These are phyloP conservation scores for Exophiala xenobiotica DNA, from an alignment of 2,329 filamentous ascomycete genomes.

Conservation along the genomic window DNA sequence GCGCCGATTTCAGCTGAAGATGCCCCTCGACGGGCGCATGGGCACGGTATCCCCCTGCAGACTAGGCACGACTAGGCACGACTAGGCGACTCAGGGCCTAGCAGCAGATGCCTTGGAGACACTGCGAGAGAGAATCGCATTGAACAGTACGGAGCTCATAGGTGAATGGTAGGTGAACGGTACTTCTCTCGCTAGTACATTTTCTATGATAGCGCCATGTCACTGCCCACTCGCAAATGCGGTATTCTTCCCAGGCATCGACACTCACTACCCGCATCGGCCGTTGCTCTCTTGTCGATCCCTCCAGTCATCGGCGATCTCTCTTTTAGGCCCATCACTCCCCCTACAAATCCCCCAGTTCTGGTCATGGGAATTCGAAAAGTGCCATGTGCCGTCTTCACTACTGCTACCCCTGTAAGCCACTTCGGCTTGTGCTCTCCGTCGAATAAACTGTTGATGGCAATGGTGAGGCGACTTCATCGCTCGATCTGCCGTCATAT, in stretches of 20 bases:
- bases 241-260: conserved; percentile 1
- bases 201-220: conserved; percentile 9
- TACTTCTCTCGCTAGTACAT: neutral
- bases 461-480: no score
- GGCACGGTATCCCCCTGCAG: no score
- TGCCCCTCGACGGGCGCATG: no score
- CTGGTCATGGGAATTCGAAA: conserved; percentile 14
- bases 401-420: neutral
- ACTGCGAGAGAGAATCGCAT: no score
- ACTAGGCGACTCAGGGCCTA: no score
- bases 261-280: conserved; percentile 8
- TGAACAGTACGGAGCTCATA: no score
- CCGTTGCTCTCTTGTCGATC: neutral
- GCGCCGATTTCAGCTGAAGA: no score
- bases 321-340: no score
- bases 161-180: neutral
- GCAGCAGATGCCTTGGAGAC: no score
- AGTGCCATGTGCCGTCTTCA: conserved; percentile 9
- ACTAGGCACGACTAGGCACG: neutral
- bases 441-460: conserved; percentile 5
- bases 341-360: conserved; percentile 6
- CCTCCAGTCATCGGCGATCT: conserved; percentile 7
- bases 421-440: neutral
- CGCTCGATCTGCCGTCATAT: neutral
- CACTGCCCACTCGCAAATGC: conserved; percentile 1